These are phyloP conservation scores for Aureobasidium sp. DNA, from an alignment of 2,329 filamentous ascomycete species.

Conservation along the genomic window DNA sequence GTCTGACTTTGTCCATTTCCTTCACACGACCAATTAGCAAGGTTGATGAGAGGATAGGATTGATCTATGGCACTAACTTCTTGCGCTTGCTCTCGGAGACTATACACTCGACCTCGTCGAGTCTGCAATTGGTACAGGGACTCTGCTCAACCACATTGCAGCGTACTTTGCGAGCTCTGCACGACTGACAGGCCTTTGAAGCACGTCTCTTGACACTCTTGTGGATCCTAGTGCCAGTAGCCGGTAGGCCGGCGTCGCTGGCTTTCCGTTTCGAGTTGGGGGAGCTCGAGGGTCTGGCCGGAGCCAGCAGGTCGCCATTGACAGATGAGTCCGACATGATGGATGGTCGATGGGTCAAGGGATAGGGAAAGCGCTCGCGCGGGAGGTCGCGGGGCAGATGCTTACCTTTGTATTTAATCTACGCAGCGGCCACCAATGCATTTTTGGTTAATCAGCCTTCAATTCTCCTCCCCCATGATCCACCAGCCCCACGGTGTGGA, in stretches of 20 bases:
- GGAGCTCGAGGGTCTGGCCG: neutral
- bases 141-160: constrained; percentile 87
- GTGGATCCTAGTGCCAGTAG: constrained; percentile 36
- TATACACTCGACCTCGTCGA: constrained; percentile 67
- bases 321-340: constrained; percentile 13
- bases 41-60: neutral
- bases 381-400: constrained; percentile 2
- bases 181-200: constrained; percentile 85
- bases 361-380: neutral
- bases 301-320: constrained; percentile 7
- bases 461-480: constrained; percentile 9
- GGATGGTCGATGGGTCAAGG: neutral
- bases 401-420: constrained; percentile 13
- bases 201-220: constrained; percentile 70
- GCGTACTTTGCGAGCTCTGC: constrained; percentile 79
- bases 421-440: constrained; percentile 10
- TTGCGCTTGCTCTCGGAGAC: constrained; percentile 67
- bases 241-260: constrained; percentile 46
- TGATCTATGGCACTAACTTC: constrained; percentile 53
- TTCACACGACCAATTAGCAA: constrained; percentile 11
- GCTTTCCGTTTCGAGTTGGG: constrained; percentile 49
- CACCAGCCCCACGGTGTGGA: constrained; percentile 7
- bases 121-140: constrained; percentile 78
- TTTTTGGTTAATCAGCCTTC: constrained; percentile 7
- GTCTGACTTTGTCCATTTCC: constrained; percentile 26